Evolutionary conservation across 129 eudicot genomes (phyloP).

Genomic region (Dittrichia graveolens): DNA sequence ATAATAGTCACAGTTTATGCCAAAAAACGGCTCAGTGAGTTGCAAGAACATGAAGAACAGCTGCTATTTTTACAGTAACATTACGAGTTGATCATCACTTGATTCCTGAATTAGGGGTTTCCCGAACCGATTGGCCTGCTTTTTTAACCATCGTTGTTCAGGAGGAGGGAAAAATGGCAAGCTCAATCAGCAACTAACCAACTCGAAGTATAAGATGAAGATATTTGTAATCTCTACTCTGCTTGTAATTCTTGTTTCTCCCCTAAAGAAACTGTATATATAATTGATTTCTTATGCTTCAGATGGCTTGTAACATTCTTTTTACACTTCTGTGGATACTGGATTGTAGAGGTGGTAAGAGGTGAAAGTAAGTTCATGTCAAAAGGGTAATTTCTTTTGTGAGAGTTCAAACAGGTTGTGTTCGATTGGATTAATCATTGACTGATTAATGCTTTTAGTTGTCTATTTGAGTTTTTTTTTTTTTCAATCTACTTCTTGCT

Average conservation of each 20-base stretch:
- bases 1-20: conserved; percentile 55
- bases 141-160: not conserved
- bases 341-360: not conserved
- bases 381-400: too few relatives aligned
- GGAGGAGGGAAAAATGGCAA: not conserved
- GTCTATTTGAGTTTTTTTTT: too few relatives aligned
- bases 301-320: not conserved
- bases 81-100: not conserved
- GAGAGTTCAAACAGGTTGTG: not conserved
- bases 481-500: too few relatives aligned
- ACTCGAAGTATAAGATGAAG: conserved; percentile 14
- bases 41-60: conserved; percentile 52
- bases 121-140: not conserved
- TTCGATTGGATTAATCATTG: not conserved
- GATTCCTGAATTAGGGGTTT: not conserved
- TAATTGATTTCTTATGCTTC: conserved; percentile 18
- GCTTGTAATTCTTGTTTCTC: conserved; percentile 2
- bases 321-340: not conserved
- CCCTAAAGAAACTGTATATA: conserved; percentile 24
- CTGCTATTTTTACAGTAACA: conserved; percentile 37
- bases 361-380: too few relatives aligned
- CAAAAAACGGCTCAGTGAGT: conserved; percentile 52
- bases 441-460: too few relatives aligned
- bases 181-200: conserved; percentile 17
- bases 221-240: not conserved